Conservation (phyloP, 2,329 filamentous ascomycete species). For the Verticillium longisporum region DNA sequence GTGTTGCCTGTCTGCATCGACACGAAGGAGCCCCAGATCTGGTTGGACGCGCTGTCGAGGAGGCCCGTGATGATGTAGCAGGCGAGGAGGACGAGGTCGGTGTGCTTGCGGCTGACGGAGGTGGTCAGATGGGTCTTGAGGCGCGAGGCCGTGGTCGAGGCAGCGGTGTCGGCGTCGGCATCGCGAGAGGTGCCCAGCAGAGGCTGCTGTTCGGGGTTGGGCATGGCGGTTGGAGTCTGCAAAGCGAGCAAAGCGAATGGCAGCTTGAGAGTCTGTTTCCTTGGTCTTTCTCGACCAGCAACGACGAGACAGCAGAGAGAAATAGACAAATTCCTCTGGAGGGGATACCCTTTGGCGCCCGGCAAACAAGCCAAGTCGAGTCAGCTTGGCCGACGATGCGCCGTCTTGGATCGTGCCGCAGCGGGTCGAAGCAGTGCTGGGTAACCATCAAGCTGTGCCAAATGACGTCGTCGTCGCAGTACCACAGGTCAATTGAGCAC, state of each 20-base stretch:
- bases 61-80: constrained; percentile 75
- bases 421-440: neutral
- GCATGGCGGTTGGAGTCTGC: neutral
- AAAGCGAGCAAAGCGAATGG: too few relatives aligned
- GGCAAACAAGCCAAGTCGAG: neutral
- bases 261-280: too few relatives aligned
- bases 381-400: neutral
- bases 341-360: too few relatives aligned
- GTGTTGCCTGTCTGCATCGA: constrained; percentile 85
- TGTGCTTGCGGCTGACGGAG: constrained; percentile 54
- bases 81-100: constrained; percentile 61
- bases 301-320: neutral
- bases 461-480: neutral
- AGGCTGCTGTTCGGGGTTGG: constrained; percentile 23
- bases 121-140: constrained; percentile 25
- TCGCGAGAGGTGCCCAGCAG: constrained; percentile 18
- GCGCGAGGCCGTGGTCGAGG: constrained; percentile 4
- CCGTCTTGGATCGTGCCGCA: neutral
- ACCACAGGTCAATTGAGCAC: neutral
- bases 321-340: too few relatives aligned
- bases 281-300: too few relatives aligned
- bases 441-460: neutral
- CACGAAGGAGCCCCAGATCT: constrained; percentile 73
- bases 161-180: constrained; percentile 2
- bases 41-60: constrained; percentile 68